Base-by-base conservation (phyloP, 1,139 yeast genomes). In the Yamadazyma atmosphaerica region DNA sequence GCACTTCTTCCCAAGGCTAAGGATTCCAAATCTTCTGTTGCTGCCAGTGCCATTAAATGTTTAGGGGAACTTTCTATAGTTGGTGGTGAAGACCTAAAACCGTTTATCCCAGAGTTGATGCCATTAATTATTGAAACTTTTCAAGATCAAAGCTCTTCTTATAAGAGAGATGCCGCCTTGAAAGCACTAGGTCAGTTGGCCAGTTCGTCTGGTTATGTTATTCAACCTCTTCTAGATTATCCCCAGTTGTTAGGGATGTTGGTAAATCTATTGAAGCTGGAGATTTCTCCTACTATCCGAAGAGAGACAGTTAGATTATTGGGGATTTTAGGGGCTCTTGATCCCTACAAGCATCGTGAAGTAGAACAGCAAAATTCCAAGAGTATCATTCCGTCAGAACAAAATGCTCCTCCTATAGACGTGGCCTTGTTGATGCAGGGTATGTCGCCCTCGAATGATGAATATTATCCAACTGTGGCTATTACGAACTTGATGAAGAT, bases 291-390 rank as follows among this genome's bases (percentile, higher is more conserved):
- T 1, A 66, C 77, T 3, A 81, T 87, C 4, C 77, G 94, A 51
- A 71, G 96, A 42, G 98, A 90, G 58, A 85, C 96, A 0, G 96
- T 92, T 0, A 74, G 92, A 48, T 65, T 92, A 16, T 68, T 92
- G 45, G 99, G 99, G 54, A 89, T 90, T 28, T 67, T 94, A 32
- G 99, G 99, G 43, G 98, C 98, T 0, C 69, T 94, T 37, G 98
- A 94, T 61, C 99, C 99, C 1, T 92, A 90, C 58, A 89, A 87
- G 54, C 94, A 89, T 52, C 80, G 96, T 39, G 96, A 88, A 54
- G 89, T 90, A 8, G 98, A 90, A 55, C 83, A 87, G 43, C 83
- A 87, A 43, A 76, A 74, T 12, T 79, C 83, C 2, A 80, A 82
- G 40, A 74, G 57, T 36, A 5, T 16, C 3, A 65, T 68, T 17